These are phyloP conservation scores for Aleurites moluccanus DNA, from an alignment of 441 rosid species.

Conservation along the genomic window DNA sequence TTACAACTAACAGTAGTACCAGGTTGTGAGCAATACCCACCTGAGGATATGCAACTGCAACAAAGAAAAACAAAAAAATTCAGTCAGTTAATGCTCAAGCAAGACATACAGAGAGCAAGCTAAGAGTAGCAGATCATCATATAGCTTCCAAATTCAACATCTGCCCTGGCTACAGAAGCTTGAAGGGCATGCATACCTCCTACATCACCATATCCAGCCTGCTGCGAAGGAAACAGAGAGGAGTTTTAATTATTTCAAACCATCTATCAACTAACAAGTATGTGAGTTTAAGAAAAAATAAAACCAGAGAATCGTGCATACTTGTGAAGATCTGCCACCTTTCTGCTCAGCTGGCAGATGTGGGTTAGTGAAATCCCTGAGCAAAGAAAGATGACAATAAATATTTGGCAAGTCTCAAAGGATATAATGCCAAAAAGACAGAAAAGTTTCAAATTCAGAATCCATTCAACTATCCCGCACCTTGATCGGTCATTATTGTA, in stretches of 20 bases:
- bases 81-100: slow-evolving; percentile 27
- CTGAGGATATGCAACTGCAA: slow-evolving; percentile 91
- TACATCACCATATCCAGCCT: slow-evolving; percentile 82
- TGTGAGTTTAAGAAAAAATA: not conserved
- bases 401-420: slow-evolving; percentile 16
- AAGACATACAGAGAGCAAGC: slow-evolving; percentile 19
- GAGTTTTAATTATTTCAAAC: slow-evolving; percentile 21
- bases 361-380: slow-evolving; percentile 93
- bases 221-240: slow-evolving; percentile 34
- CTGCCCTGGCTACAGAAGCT: slow-evolving; percentile 41
- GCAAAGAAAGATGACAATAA: slow-evolving; percentile 13
- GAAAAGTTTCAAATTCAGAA: slow-evolving; percentile 14
- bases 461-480: slow-evolving; percentile 35
- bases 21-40: slow-evolving; percentile 48
- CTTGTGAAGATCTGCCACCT: slow-evolving; percentile 81
- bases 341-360: slow-evolving; percentile 89
- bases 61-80: slow-evolving; percentile 26
- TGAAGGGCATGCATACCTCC: slow-evolving; percentile 60
- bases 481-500: slow-evolving; percentile 97
- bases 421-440: not conserved
- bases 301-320: slow-evolving; percentile 32
- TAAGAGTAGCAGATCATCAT: slow-evolving; percentile 15
- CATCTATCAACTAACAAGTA: not conserved
- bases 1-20: slow-evolving; percentile 8
- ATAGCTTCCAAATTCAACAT: slow-evolving; percentile 24